Evolutionary conservation across 78 protist genomes (phyloP).

Genomic region (Paulinella micropora): DNA sequence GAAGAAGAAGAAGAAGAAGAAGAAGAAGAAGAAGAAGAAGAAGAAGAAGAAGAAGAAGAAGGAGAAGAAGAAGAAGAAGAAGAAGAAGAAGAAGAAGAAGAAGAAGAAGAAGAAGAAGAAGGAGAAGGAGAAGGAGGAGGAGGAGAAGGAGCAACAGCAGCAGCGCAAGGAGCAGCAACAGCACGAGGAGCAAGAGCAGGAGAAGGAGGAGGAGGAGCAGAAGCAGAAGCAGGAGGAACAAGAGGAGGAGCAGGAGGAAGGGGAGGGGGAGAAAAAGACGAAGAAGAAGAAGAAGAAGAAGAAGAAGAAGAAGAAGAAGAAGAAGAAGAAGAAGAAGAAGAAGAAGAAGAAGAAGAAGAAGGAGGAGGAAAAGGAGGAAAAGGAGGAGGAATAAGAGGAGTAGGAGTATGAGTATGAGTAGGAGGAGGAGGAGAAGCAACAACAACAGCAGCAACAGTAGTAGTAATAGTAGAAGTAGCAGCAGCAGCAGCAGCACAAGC

Average conservation of each 20-base stretch:
- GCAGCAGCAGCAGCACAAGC: too few species aligned
- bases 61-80: not conserved
- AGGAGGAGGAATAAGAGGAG: too few species aligned
- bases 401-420: too few species aligned
- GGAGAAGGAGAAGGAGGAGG: not conserved
- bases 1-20: not conserved
- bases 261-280: too few species aligned
- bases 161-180: not conserved
- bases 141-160: not conserved
- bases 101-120: not conserved
- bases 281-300: not conserved
- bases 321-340: not conserved
- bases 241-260: not conserved
- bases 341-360: too few species aligned
- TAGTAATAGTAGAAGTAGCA: too few species aligned
- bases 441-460: too few species aligned
- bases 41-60: not conserved
- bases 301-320: not conserved
- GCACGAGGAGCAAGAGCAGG: not conserved
- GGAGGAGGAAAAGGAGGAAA: too few species aligned
- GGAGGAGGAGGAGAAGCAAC: too few species aligned
- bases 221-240: too few species aligned
- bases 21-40: not conserved
- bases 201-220: too few species aligned
- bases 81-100: not conserved